Evolutionary conservation across 2,329 filamentous ascomycete species (phyloP).

Genomic region (Fusarium agapanthi): DNA sequence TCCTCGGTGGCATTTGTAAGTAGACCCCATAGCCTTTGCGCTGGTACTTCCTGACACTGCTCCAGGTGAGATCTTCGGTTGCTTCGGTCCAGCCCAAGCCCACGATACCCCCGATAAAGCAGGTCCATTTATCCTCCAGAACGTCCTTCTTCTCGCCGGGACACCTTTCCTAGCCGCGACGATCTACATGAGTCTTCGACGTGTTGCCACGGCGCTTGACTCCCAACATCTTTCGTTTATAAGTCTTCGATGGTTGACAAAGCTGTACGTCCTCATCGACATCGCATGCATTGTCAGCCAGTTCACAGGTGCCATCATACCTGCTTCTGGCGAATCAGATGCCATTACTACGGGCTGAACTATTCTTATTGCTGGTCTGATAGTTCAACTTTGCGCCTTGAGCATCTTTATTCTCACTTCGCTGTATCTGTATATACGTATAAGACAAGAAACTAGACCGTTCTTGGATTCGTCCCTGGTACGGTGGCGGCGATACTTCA

Average conservation of each 20-base stretch:
- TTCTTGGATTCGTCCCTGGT: slow-evolving; percentile 20
- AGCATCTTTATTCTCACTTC: slow-evolving; percentile 1
- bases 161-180: slow-evolving; percentile 19
- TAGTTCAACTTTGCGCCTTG: not conserved
- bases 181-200: slow-evolving; percentile 19
- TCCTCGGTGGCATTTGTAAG: slow-evolving; percentile 14
- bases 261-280: not conserved
- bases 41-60: not conserved
- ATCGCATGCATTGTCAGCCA: slow-evolving; percentile 3
- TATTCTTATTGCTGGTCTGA: slow-evolving; percentile 6
- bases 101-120: not conserved
- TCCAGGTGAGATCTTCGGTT: slow-evolving; percentile 3
- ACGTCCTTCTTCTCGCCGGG: slow-evolving; percentile 7
- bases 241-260: slow-evolving; percentile 8
- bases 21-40: accelerated
- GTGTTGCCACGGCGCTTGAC: not conserved
- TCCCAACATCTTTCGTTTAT: slow-evolving; percentile 5
- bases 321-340: slow-evolving; percentile 4
- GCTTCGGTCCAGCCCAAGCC: not conserved
- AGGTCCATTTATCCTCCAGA: not conserved
- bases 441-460: not conserved
- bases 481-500: slow-evolving; percentile 45
- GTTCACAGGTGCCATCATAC: slow-evolving; percentile 13
- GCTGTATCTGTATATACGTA: not conserved
- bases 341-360: not conserved